phyloP scores from a whole-genome alignment of 1,139 yeast genomes.

The Schwanniomyces etchellsii region DNA sequence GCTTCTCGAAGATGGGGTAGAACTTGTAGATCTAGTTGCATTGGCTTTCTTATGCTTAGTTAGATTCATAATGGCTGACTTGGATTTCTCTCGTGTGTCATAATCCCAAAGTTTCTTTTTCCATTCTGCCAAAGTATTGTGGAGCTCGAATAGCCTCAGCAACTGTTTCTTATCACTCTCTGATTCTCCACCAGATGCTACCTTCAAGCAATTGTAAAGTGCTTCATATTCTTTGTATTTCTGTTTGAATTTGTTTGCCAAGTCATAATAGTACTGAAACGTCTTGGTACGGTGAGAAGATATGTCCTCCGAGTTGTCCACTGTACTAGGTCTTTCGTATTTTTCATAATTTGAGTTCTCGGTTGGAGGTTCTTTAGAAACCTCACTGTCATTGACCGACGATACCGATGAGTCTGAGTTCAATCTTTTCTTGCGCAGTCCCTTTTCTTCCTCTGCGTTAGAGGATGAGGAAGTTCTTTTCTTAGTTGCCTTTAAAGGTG shows the following conservation, averaged over 20 bases:
- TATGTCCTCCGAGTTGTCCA: conserved; percentile 1
- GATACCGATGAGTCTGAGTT: conserved; percentile 19
- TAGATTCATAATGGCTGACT: conserved; percentile 28
- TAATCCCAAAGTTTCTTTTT: conserved; percentile 31
- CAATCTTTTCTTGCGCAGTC: conserved; percentile 8
- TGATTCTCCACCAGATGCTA: conserved; percentile 7
- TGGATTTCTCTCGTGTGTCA: conserved; percentile 28
- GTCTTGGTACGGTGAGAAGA: conserved; percentile 6
- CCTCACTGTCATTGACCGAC: conserved; percentile 17
- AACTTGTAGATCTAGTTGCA: conserved; percentile 1
- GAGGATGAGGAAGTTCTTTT: conserved; percentile 3
- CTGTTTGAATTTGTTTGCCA: conserved; percentile 30
- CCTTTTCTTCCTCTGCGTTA: conserved; percentile 8
- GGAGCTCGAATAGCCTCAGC: conserved; percentile 28
- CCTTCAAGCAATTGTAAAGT: conserved; percentile 21
- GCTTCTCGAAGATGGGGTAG: background rate
- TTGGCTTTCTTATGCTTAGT: conserved; percentile 27
- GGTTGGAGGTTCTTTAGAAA: background rate
- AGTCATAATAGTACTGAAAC: conserved; percentile 18
- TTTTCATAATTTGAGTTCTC: too few relatives aligned
- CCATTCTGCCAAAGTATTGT: conserved; percentile 29
- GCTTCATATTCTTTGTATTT: conserved; percentile 36
- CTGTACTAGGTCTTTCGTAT: background rate
- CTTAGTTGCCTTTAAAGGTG: conserved; percentile 3
- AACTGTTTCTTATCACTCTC: conserved; percentile 16